A percentile compares a stretch with the other conserved stretches of the same genome.
Conservation (phyloP, 2,329 filamentous ascomycete genomes). For the Aschersonia sp. region DNA sequence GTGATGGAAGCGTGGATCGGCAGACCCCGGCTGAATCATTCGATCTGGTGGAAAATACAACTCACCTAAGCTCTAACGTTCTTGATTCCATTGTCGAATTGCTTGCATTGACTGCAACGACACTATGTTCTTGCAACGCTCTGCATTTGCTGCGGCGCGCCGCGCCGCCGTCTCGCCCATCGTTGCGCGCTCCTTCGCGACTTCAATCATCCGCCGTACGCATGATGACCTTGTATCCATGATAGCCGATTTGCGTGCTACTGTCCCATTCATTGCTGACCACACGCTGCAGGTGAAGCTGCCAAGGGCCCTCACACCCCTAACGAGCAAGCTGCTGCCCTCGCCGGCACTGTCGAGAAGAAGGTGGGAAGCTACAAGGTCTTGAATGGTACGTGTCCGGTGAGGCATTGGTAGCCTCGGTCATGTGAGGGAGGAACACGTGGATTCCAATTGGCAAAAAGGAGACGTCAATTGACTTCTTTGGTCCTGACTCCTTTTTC, state of each 20-base stretch:
- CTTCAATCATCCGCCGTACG: conserved; percentile 45
- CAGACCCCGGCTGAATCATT: not conserved
- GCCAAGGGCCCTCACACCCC: conserved; percentile 18
- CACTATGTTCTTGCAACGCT: conserved; percentile 50
- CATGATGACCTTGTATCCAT: conserved; percentile 10
- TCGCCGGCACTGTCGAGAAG: conserved; percentile 25
- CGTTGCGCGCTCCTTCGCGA: conserved; percentile 44
- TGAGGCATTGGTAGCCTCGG: conserved; percentile 5
- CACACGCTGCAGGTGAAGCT: conserved; percentile 18
- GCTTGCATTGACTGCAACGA: conserved; percentile 8
- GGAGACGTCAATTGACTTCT: not conserved
- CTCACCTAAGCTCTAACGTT: conserved; percentile 4
- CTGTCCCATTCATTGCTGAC: conserved; percentile 1
- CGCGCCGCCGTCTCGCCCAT: conserved; percentile 38
- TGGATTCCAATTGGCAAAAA: not conserved
- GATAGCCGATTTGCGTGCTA: conserved; percentile 5
- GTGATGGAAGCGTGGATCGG: conserved; percentile 3
- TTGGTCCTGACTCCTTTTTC: conserved; percentile 8
- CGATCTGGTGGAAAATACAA: conserved; percentile 2
- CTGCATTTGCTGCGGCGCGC: conserved; percentile 44
- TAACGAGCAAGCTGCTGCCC: conserved; percentile 21
- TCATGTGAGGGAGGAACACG: not conserved
- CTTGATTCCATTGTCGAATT: conserved; percentile 3
- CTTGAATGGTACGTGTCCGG: conserved; percentile 27
- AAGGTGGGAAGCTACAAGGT: conserved; percentile 30